phyloP scores from a whole-genome alignment of 2,329 filamentous ascomycete genomes.

The Pestalotiopsis sp. region DNA sequence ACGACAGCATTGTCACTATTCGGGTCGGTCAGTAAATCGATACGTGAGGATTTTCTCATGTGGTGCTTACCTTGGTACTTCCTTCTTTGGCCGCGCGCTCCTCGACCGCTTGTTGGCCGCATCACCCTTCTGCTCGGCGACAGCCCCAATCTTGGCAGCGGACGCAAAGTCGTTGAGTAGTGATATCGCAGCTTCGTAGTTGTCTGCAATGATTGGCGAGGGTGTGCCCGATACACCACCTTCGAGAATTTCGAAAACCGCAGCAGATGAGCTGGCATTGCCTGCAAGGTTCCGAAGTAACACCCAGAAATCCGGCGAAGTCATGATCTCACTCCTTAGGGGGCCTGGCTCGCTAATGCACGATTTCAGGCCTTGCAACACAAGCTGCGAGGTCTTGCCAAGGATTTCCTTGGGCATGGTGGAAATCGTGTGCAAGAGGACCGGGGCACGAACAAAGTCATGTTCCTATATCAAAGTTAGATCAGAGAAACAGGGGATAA shows the following conservation, averaged over 20 bases:
- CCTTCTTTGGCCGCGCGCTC: slow-evolving; percentile 50
- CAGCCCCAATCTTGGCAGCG: slow-evolving; percentile 73
- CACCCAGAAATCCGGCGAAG: slow-evolving; percentile 96
- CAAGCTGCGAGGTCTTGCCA: slow-evolving; percentile 73
- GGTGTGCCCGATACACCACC: slow-evolving; percentile 74
- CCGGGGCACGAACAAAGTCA: slow-evolving; percentile 88
- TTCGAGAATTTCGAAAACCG: slow-evolving; percentile 87
- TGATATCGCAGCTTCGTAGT: slow-evolving; percentile 86
- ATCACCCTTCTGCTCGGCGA: slow-evolving; percentile 64
- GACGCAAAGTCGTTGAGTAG: slow-evolving; percentile 90
- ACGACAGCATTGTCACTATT: slow-evolving; percentile 72
- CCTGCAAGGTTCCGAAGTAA: slow-evolving; percentile 77
- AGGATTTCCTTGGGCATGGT: slow-evolving; percentile 80
- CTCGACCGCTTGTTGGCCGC: slow-evolving; percentile 50
- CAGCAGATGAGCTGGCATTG: slow-evolving; percentile 70
- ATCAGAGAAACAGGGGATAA: background rate
- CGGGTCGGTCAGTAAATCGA: background rate
- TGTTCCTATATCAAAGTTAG: slow-evolving; percentile 64
- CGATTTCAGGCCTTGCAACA: slow-evolving; percentile 77
- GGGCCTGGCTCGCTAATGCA: slow-evolving; percentile 80
- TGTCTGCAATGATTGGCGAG: slow-evolving; percentile 88
- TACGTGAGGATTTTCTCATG: background rate
- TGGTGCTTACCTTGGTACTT: slow-evolving; percentile 56
- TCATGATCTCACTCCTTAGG: slow-evolving; percentile 89
- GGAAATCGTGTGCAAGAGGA: slow-evolving; percentile 89